phyloP scores from a whole-genome alignment of 1,284 basidiomycete species.

The Athelia sp. region DNA sequence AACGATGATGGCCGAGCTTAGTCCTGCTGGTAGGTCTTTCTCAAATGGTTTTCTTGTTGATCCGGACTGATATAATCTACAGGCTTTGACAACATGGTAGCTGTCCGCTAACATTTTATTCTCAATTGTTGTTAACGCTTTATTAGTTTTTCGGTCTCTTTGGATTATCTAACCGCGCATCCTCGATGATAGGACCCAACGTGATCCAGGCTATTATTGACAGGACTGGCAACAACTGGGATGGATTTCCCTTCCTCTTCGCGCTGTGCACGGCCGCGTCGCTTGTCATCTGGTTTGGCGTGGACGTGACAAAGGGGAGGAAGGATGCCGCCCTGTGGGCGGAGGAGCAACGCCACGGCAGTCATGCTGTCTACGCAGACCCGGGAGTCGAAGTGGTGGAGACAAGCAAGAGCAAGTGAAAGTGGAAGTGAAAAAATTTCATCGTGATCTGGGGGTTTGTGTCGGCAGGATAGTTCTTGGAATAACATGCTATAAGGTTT shows the following conservation, averaged over 20 bases:
- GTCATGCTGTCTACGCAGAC: background rate
- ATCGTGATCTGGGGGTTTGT: no score
- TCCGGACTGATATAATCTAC: no score
- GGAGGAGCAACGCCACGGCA: slow-evolving; percentile 20
- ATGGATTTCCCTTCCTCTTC: slow-evolving; percentile 82
- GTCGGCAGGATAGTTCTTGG: no score
- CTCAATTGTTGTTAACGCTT: background rate
- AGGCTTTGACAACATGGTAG: slow-evolving; percentile 78
- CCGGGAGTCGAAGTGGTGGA: background rate
- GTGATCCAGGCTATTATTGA: slow-evolving; percentile 79
- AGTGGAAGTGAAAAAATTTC: background rate
- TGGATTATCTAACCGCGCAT: slow-evolving; percentile 78
- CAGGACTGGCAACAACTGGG: slow-evolving; percentile 67
- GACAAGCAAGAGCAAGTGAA: background rate
- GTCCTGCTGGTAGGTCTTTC: slow-evolving; percentile 42
- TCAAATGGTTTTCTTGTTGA: no score
- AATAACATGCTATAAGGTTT: no score
- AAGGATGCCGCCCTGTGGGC: slow-evolving; percentile 64
- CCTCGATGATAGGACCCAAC: slow-evolving; percentile 76
- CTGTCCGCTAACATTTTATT: background rate
- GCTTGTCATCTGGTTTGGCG: slow-evolving; percentile 67
- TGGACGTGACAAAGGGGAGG: slow-evolving; percentile 67
- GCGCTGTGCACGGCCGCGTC: slow-evolving; percentile 62
- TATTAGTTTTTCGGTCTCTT: slow-evolving; percentile 76
- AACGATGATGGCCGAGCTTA: slow-evolving; percentile 85